Conservation (phyloP, 345 rosid species). For the Pistacia integerrima region DNA sequence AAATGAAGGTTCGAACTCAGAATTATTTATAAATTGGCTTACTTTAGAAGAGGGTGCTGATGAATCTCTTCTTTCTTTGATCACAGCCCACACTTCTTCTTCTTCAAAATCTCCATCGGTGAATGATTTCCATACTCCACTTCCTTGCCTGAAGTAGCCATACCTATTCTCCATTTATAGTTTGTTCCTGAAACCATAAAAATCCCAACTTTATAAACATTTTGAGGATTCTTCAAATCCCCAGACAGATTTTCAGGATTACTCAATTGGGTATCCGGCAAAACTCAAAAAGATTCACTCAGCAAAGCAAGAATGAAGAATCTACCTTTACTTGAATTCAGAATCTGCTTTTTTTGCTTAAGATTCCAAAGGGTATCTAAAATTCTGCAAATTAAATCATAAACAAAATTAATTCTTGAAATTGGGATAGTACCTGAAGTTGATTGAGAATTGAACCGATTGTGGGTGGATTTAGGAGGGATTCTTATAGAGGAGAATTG, state of each 20-base stretch:
- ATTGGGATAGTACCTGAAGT: slow-evolving; percentile 6
- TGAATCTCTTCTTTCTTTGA: slow-evolving; percentile 38
- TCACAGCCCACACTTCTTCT: slow-evolving; percentile 50
- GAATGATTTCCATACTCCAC: slow-evolving; percentile 43
- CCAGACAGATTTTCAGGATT: not conserved
- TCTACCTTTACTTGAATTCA: slow-evolving; percentile 26
- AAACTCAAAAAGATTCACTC: not conserved
- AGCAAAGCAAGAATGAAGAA: slow-evolving; percentile 10
- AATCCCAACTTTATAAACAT: not conserved
- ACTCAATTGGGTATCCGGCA: slow-evolving; percentile 2
- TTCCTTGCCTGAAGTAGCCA: slow-evolving; percentile 25
- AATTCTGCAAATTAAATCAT: not conserved
- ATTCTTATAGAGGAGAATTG: not conserved
- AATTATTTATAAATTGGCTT: slow-evolving; percentile 9
- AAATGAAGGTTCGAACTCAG: slow-evolving; percentile 28
- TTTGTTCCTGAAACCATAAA: slow-evolving; percentile 8
- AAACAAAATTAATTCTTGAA: not conserved
- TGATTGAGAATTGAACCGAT: not conserved
- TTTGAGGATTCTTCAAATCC: slow-evolving; percentile 1
- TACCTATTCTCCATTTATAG: slow-evolving; percentile 38
- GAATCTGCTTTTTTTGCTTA: slow-evolving; percentile 4
- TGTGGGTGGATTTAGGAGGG: not conserved
- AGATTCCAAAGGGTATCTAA: slow-evolving; percentile 22
- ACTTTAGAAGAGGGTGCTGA: not conserved
- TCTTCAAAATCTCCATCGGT: slow-evolving; percentile 51